Percentiles rank a stretch among this genome's conserved stretches.
Conservation (phyloP, 257 asterid genomes). For the Phtheirospermum japonicum region DNA sequence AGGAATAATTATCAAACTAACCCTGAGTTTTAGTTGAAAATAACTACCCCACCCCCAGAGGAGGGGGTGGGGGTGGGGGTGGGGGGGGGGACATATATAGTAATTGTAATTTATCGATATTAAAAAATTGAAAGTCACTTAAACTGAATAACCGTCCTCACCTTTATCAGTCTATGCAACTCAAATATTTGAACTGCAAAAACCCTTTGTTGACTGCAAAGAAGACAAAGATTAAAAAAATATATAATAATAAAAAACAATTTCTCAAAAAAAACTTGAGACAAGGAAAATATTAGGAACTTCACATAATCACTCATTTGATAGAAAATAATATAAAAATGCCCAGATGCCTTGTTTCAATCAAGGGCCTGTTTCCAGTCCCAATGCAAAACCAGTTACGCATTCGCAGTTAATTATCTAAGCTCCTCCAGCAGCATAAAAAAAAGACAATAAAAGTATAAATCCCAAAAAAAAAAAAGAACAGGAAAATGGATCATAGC, state of each 20-base stretch:
- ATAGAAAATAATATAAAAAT: not conserved
- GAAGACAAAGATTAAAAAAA: not conserved
- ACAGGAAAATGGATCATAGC: slow-evolving; percentile 26
- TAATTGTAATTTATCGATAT: not conserved
- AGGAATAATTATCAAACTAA: not conserved
- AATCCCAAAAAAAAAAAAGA: not conserved
- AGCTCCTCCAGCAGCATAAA: not conserved
- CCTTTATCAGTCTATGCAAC: slow-evolving; percentile 90
- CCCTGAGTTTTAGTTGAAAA: no score
- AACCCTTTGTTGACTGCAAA: slow-evolving; percentile 75
- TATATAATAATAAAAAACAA: not conserved
- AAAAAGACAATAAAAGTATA: no score
- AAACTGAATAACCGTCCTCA: slow-evolving; percentile 23
- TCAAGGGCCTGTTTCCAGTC: not conserved
- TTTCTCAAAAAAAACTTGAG: not conserved
- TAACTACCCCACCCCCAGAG: no score
- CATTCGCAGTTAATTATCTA: not conserved
- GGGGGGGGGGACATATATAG: no score
- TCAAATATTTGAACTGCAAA: slow-evolving; percentile 96
- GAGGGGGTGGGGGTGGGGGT: no score
- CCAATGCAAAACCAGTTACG: not conserved
- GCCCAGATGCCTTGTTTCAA: not conserved
- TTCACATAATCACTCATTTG: not conserved
- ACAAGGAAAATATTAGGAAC: not conserved
- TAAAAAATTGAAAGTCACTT: not conserved